These are phyloP conservation scores for Aspergillus alliaceus DNA, from an alignment of 2,329 filamentous ascomycete species.

Conservation along the genomic window DNA sequence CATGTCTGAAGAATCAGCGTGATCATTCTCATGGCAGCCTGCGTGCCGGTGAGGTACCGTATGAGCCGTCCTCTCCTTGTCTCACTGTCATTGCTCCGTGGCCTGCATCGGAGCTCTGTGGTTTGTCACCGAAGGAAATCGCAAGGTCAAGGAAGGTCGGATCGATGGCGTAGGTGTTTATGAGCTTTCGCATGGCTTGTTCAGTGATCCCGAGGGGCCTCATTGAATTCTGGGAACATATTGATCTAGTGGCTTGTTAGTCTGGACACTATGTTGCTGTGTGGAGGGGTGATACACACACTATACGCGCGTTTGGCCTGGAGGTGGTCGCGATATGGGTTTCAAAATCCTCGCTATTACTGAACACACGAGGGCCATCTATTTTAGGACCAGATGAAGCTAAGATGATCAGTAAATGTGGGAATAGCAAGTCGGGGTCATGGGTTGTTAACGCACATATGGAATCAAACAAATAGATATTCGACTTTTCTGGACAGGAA, in stretches of 20 bases:
- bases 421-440: too few species aligned
- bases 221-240: conserved; percentile 13
- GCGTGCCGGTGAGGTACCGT: not conserved
- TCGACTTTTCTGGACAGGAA: not conserved
- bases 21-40: not conserved
- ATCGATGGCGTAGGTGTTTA: conserved; percentile 13
- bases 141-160: conserved; percentile 11
- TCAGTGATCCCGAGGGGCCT: conserved; percentile 16
- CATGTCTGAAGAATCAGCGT: conserved; percentile 12
- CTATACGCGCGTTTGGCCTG: conserved; percentile 12
- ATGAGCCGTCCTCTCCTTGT: conserved; percentile 10
- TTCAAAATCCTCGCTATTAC: conserved; percentile 13
- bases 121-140: conserved; percentile 22
- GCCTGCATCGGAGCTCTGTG: conserved; percentile 17
- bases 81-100: conserved; percentile 17
- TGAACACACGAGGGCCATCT: conserved; percentile 2
- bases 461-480: conserved; percentile 7
- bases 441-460: not conserved
- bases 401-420: not conserved
- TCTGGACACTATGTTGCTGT: too few species aligned
- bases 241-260: conserved; percentile 7
- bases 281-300: not conserved
- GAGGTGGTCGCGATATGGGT: conserved; percentile 4
- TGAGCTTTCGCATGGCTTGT: conserved; percentile 10
- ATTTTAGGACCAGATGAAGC: not conserved